Base-by-base conservation (phyloP, 2,329 filamentous ascomycete genomes). In the Fusarium sp. region DNA sequence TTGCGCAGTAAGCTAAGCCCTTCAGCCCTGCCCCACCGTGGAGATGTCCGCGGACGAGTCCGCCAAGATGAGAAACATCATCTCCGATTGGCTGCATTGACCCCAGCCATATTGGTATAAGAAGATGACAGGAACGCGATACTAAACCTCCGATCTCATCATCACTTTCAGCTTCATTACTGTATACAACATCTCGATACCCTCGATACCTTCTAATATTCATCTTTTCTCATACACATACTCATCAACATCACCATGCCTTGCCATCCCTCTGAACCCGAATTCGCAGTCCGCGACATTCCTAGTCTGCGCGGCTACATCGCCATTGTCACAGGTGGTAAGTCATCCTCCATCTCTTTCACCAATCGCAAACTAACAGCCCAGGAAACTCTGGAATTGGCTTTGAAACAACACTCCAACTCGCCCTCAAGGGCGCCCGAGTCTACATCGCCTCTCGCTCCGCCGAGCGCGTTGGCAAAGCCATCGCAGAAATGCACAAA, bases 401-500 rank as follows among this genome's bases (percentile, higher is more conserved):
- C 7, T 74, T 68, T 40, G 72, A 75, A 28, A 74, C 70, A 12
- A 55, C 70, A 4, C 57, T 67, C 0, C 68, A 74, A 16, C 68
- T 75, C 6, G 73, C 72, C 20, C 55, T 69, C 3, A 58, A 54
- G 3, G 63, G 63, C 2, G 73, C 73, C 0, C 53, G 73, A 23
- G 70, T 75, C 1, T 75, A 74, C 55, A 69, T 75, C 21, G 68
- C 73, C 8, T 65, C 63, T 7, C 62, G 73, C 4, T 75, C 73
- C 8, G 53, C 50, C 2, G 72, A 74, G 0, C 68, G 73, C 0
- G 72, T 75, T 12, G 50, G 55, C 21, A 56, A 68, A n/a, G 73
- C 70, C 23, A 74, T 75, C 46, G 13, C 59, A 0, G 55, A 72
- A 3, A 73, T 75, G 72, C 34, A 42, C 0, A 45, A 67, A 9